Evolutionary conservation across 495 filamentous ascomycete species (phyloP), one percentile per base, ranked within the genome.

Genomic region (Trichoderma asperelloides): DNA sequence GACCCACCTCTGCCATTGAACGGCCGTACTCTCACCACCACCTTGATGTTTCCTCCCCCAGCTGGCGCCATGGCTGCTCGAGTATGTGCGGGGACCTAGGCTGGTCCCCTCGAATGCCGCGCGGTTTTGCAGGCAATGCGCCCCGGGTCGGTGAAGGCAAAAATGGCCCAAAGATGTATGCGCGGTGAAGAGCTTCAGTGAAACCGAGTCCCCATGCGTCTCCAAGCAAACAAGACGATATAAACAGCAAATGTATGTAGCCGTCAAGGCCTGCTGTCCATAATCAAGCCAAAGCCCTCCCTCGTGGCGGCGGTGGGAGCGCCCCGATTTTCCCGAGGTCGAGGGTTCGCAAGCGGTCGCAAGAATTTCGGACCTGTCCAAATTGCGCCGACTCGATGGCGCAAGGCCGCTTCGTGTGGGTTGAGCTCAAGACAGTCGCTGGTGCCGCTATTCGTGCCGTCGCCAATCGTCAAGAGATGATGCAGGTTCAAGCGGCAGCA

Each of bases 41-140:
- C 95, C 90, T 98, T 99, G 77, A 99, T 99, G 76, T 99, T 99
- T 78, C 95, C 95, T 77, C 90, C 93, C 67, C 89, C 90, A 68
- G 81, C 85, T 76, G 89, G 86, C 79, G 89, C 84, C 89, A 92
- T 93, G 77, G 67, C 74, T 67, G 73, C 66, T 68, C 9, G 25
- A 37, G 21, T 49, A 23, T 27, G 25, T 40, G 51, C 33, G 51
- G 65, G 51, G 65, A 67, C 65, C 65, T 67, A 43, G 15, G 21
- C 51, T 43, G 65, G 65, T 67, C 65, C 65, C 65, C 65, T 57
- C 23, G 30, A n/a, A 25, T 16, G 37, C 63, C 63, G 63, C 55
- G 55, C 55, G 55, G 55, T 28, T 60, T 15, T 30, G 23, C 28
- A 30, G 55, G 55, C 55, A 30, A 60, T 60, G 55, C 55, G 55